Evolutionary conservation across 2,329 filamentous ascomycete genomes (phyloP).

Genomic region (Berkeleyomyces basicola): DNA sequence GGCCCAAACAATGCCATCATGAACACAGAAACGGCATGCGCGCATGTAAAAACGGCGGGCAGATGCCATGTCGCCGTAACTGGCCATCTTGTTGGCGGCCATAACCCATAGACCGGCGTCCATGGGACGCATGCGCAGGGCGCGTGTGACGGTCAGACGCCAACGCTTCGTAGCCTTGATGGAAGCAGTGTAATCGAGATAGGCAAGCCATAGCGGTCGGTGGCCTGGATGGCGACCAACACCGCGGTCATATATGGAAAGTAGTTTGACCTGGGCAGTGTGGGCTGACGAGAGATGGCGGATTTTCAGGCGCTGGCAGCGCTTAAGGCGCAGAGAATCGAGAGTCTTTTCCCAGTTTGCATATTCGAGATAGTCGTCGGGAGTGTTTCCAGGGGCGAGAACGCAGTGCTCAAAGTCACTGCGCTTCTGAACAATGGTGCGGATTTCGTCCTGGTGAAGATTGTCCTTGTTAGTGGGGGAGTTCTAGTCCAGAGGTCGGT

Average conservation of each 20-base stretch:
- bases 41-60: conserved; percentile 76
- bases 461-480: conserved; percentile 9
- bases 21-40: conserved; percentile 76
- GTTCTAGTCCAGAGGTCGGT: background rate
- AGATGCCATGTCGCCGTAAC: conserved; percentile 70
- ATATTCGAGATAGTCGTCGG: conserved; percentile 72
- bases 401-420: conserved; percentile 88
- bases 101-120: conserved; percentile 76
- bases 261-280: conserved; percentile 64
- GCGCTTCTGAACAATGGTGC: conserved; percentile 71
- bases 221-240: conserved; percentile 73
- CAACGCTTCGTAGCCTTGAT: conserved; percentile 50
- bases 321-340: conserved; percentile 64
- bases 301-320: conserved; percentile 65
- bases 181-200: conserved; percentile 63
- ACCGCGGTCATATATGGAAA: conserved; percentile 76
- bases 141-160: conserved; percentile 46
- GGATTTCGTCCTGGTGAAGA: conserved; percentile 59
- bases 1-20: conserved; percentile 58
- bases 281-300: conserved; percentile 48
- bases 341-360: conserved; percentile 53
- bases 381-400: conserved; percentile 60
- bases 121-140: conserved; percentile 70
- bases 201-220: conserved; percentile 72
- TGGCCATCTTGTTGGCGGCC: conserved; percentile 61